These are phyloP conservation scores for Chaetomium strumarium DNA, from an alignment of 2,329 filamentous ascomycete genomes.

Conservation along the genomic window DNA sequence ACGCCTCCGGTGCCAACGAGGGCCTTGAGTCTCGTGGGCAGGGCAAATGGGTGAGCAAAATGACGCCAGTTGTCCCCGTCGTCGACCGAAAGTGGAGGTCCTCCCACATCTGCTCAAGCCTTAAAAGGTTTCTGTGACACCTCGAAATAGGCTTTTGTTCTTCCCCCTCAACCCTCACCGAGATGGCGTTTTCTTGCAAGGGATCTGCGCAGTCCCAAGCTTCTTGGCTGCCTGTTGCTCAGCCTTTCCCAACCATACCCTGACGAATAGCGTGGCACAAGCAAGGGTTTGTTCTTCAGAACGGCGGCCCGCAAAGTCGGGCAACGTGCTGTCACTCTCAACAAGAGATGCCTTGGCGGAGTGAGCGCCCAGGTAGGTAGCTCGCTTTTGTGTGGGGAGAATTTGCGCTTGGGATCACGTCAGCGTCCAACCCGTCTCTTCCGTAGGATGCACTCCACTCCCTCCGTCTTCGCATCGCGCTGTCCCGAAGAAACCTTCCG, in stretches of 20 bases:
- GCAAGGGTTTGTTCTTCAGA: not conserved
- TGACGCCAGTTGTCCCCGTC: constrained; percentile 2
- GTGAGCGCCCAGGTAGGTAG: no score
- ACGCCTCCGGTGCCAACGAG: constrained; percentile 14
- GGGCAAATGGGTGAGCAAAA: not conserved
- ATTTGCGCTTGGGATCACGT: constrained; percentile 16
- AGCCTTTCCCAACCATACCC: constrained; percentile 10
- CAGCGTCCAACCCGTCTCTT: constrained; percentile 14
- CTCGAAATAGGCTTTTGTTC: not conserved
- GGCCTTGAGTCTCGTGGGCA: not conserved
- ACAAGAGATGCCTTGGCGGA: not conserved
- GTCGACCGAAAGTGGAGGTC: not conserved
- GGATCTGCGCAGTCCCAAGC: constrained; percentile 6
- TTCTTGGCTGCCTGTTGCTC: constrained; percentile 17
- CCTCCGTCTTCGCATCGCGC: not conserved
- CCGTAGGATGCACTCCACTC: not conserved
- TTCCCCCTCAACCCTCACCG: constrained; percentile 4
- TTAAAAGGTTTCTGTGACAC: constrained; percentile 4
- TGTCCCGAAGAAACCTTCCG: constrained; percentile 17
- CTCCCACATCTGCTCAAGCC: not conserved
- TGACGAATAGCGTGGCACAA: constrained; percentile 13
- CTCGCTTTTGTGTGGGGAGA: constrained; percentile 7
- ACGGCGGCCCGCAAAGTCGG: not conserved
- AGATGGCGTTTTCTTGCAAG: not conserved
- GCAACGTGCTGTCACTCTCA: not conserved